Percentiles rank a stretch among this genome's conserved stretches.
phyloP scores from a whole-genome alignment of 2,329 filamentous ascomycete species.

The Pseudofabraea citricarpa region DNA sequence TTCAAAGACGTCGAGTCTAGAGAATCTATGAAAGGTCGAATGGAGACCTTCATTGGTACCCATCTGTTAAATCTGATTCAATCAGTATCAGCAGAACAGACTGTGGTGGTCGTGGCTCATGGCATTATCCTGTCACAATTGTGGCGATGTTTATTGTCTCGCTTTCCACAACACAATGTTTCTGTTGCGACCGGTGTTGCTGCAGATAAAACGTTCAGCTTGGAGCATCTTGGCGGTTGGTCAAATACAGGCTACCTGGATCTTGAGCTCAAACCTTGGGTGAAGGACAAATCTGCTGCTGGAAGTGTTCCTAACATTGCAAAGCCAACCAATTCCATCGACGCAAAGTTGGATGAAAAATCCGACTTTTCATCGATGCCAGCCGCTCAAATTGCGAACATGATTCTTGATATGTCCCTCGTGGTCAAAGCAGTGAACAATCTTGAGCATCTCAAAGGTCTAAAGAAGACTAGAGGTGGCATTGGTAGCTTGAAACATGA shows the following conservation, averaged over 20 bases:
- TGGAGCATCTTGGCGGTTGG: constrained; percentile 54
- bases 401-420: constrained; percentile 33
- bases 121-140: constrained; percentile 73
- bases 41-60: constrained; percentile 60
- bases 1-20: constrained; percentile 60
- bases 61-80: constrained; percentile 53
- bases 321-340: background rate
- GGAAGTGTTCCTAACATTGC: background rate
- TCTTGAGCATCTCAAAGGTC: constrained; percentile 63
- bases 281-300: background rate
- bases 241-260: constrained; percentile 58
- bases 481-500: constrained; percentile 78
- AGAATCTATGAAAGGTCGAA: constrained; percentile 60
- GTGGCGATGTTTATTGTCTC: constrained; percentile 55
- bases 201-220: constrained; percentile 29
- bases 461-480: constrained; percentile 77
- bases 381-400: background rate
- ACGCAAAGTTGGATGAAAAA: no score
- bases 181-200: constrained; percentile 36
- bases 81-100: constrained; percentile 26
- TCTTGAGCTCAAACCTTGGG: constrained; percentile 16
- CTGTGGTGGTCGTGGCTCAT: constrained; percentile 71
- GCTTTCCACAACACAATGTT: constrained; percentile 35
- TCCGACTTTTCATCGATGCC: background rate
- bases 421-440: constrained; percentile 62